Conservation (phyloP, 2,329 filamentous ascomycete species). For the Raffaelea arxii region DNA sequence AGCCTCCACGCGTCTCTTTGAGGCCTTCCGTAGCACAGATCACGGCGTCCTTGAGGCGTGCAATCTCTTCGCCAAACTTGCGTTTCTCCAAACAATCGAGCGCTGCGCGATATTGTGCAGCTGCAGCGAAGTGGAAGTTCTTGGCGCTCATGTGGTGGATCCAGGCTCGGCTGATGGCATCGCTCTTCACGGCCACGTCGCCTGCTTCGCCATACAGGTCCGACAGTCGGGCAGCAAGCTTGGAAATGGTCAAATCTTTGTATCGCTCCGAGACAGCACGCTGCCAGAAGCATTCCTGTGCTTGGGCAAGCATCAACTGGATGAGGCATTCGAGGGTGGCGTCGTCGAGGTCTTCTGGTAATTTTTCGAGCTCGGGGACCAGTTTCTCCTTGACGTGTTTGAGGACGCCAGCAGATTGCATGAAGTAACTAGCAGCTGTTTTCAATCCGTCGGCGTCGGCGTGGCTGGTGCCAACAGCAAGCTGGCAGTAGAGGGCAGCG, state of each 20-base stretch:
- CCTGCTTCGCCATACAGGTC: conserved; percentile 81
- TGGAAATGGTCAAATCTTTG: conserved; percentile 86
- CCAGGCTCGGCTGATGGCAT: conserved; percentile 87
- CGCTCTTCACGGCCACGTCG: conserved; percentile 79
- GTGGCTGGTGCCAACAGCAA: conserved; percentile 72
- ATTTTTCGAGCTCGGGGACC: conserved; percentile 73
- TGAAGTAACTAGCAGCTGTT: conserved; percentile 81
- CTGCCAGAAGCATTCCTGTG: conserved; percentile 96
- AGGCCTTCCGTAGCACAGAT: conserved; percentile 76
- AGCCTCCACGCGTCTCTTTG: conserved; percentile 63
- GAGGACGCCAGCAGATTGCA: conserved; percentile 75
- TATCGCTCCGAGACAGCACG: conserved; percentile 91
- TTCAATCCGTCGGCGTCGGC: conserved; percentile 71
- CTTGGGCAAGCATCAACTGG: conserved; percentile 80
- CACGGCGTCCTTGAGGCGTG: conserved; percentile 72
- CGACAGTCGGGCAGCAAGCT: conserved; percentile 78
- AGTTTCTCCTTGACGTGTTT: conserved; percentile 66
- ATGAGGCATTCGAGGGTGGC: conserved; percentile 76
- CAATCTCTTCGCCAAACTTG: conserved; percentile 92
- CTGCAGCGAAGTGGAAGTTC: conserved; percentile 92
- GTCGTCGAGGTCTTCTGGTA: conserved; percentile 92
- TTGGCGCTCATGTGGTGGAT: conserved; percentile 97
- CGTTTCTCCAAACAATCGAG: conserved; percentile 87
- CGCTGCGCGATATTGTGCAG: conserved; percentile 85
- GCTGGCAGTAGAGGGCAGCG: conserved; percentile 84